Evolutionary conservation across 2,329 filamentous ascomycete species (phyloP).

Genomic region (Cercospora brassicicola): DNA sequence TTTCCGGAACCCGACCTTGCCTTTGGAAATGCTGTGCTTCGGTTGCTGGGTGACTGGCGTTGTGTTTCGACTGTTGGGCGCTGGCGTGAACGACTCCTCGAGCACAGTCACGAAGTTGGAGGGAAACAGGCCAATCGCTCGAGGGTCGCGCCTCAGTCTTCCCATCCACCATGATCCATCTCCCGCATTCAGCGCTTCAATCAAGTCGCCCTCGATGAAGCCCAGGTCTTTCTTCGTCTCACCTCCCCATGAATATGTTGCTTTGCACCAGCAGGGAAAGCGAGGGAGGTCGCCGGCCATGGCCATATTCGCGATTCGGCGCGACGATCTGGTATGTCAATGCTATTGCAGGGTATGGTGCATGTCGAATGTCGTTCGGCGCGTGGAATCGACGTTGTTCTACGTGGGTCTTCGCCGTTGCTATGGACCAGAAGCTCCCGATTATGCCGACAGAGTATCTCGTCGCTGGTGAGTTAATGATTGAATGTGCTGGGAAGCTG

Average conservation of each 20-base stretch:
- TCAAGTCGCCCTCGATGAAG: conserved; percentile 95
- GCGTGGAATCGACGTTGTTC: conserved; percentile 7
- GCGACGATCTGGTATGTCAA: conserved; percentile 1
- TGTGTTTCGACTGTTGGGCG: conserved; percentile 59
- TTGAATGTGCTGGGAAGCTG: not conserved
- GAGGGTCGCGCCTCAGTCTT: conserved; percentile 80
- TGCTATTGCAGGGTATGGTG: conserved; percentile 5
- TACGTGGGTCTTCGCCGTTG: conserved; percentile 11
- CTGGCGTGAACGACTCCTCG: conserved; percentile 77
- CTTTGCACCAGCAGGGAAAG: conserved; percentile 45
- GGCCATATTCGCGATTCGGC: conserved; percentile 15
- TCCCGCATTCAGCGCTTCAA: conserved; percentile 96
- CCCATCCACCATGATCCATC: conserved; percentile 99
- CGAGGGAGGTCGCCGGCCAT: conserved; percentile 28
- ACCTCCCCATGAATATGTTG: conserved; percentile 45
- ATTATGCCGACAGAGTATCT: not conserved
- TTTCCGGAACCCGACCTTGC: conserved; percentile 61
- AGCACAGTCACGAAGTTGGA: conserved; percentile 96
- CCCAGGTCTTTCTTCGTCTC: conserved; percentile 87
- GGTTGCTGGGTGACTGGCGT: conserved; percentile 52
- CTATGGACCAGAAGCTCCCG: not conserved
- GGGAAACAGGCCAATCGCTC: conserved; percentile 88
- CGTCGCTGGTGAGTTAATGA: not conserved
- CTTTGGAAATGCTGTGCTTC: conserved; percentile 52
- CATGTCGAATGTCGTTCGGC: conserved; percentile 12